These are phyloP conservation scores for Termitomyces sp. DNA, from an alignment of 1,284 basidiomycete species.

Conservation along the genomic window DNA sequence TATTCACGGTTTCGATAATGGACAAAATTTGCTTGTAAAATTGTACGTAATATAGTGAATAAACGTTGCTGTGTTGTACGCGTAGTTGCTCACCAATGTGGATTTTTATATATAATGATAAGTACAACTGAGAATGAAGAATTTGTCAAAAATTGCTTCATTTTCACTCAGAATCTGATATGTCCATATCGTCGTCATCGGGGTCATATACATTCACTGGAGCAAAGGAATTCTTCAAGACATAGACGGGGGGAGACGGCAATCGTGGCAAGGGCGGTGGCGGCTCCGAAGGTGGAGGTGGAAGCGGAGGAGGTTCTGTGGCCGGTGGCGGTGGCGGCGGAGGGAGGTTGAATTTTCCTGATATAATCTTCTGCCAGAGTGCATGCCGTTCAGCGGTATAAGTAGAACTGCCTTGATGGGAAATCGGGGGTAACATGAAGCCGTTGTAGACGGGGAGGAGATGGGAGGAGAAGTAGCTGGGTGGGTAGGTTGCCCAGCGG, in stretches of 20 bases:
- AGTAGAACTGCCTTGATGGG: conserved; percentile 25
- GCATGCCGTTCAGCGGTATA: conserved; percentile 33
- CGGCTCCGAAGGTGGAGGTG: conserved; percentile 19
- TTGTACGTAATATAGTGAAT: background rate
- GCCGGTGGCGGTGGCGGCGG: conserved; percentile 19
- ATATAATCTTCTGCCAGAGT: conserved; percentile 35
- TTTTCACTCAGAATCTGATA: conserved; percentile 27
- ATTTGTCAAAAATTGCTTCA: background rate
- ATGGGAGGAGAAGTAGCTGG: conserved; percentile 51
- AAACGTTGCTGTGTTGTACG: background rate
- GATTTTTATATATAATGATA: background rate
- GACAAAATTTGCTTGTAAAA: background rate
- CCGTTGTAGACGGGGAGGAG: conserved; percentile 52
- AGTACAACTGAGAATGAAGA: background rate
- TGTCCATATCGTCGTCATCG: conserved; percentile 28
- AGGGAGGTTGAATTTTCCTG: conserved; percentile 6
- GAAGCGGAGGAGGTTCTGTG: conserved; percentile 17
- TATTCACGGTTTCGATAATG: background rate
- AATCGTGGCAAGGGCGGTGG: conserved; percentile 21
- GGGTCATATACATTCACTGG: background rate
- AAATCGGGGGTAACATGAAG: conserved; percentile 30
- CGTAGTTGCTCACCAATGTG: too few relatives aligned
- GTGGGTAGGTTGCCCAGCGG: conserved; percentile 63
- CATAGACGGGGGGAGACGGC: conserved; percentile 9
- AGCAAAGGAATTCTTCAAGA: background rate